These are phyloP conservation scores for Gastrolobium villosum DNA, from an alignment of 306 rosid species.

Conservation along the genomic window DNA sequence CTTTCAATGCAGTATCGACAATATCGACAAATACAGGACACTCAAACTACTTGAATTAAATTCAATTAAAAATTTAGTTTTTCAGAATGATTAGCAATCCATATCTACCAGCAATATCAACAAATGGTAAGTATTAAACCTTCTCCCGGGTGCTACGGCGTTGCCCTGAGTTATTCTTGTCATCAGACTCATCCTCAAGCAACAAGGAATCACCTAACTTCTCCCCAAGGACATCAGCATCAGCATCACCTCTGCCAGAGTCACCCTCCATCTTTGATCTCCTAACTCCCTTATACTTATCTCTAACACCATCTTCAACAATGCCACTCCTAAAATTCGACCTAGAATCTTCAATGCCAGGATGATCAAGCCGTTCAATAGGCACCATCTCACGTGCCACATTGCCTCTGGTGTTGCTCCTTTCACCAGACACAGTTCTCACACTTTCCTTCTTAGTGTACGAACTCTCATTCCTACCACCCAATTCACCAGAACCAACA, in stretches of 20 bases:
- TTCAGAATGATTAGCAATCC: conserved; percentile 2
- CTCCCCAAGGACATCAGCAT: conserved; percentile 61
- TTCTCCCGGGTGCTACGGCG: conserved; percentile 67
- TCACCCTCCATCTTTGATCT: conserved; percentile 37
- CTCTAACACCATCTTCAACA: conserved; percentile 48
- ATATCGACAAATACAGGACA: background rate
- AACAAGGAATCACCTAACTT: conserved; percentile 71
- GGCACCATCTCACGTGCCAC: conserved; percentile 51
- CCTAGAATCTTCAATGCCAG: conserved; percentile 55
- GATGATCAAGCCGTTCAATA: conserved; percentile 70
- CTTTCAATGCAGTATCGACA: background rate
- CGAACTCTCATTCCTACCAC: conserved; percentile 48
- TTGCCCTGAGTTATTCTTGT: conserved; percentile 59
- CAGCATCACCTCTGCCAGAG: conserved; percentile 39
- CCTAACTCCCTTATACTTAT: conserved; percentile 35
- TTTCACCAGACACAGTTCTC: conserved; percentile 47
- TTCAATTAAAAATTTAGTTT: conserved; percentile 3
- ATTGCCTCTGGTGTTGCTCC: conserved; percentile 47
- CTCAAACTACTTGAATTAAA: background rate
- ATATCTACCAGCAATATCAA: conserved; percentile 11
- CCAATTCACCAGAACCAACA: conserved; percentile 42
- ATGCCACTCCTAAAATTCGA: conserved; percentile 40
- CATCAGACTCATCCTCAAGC: conserved; percentile 71
- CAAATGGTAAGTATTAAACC: conserved; percentile 57
- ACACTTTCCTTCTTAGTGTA: conserved; percentile 47